Conservation (phyloP, 352 stramenopile species). For the Globisporangium sylvaticum region DNA sequence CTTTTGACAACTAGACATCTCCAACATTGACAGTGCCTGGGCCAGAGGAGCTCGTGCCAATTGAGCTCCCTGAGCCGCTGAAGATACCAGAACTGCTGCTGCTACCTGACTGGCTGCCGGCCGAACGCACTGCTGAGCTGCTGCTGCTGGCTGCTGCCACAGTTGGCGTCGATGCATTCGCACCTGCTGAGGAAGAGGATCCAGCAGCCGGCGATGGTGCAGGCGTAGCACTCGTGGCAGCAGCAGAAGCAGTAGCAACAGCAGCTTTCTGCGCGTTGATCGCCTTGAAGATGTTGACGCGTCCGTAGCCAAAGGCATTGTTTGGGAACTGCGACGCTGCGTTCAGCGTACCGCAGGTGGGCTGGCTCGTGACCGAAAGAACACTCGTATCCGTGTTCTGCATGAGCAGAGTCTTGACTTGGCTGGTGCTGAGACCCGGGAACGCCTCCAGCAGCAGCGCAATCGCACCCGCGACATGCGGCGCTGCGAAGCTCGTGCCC, state of each 20-base stretch:
- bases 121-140: constrained; percentile 1
- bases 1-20: constrained; percentile 5
- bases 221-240: background rate
- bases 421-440: constrained; percentile 18
- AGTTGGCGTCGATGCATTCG: background rate
- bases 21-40: constrained; percentile 16
- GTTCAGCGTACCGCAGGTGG: constrained; percentile 4
- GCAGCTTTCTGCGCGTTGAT: constrained; percentile 18
- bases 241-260: background rate
- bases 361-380: constrained; percentile 9
- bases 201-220: background rate
- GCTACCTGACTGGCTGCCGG: background rate
- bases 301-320: constrained; percentile 53
- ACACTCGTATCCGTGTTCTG: constrained; percentile 14
- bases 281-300: constrained; percentile 36
- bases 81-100: background rate
- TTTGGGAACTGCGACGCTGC: constrained; percentile 33
- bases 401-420: constrained; percentile 26
- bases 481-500: constrained; percentile 37
- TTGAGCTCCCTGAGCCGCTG: background rate
- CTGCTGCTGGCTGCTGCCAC: background rate
- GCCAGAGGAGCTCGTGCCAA: background rate
- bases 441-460: constrained; percentile 36
- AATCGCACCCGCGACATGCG: constrained; percentile 34
- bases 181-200: background rate